These are phyloP conservation scores for Intubia oerlemansii DNA, from an alignment of 2,329 filamentous ascomycete genomes.

Conservation along the genomic window DNA sequence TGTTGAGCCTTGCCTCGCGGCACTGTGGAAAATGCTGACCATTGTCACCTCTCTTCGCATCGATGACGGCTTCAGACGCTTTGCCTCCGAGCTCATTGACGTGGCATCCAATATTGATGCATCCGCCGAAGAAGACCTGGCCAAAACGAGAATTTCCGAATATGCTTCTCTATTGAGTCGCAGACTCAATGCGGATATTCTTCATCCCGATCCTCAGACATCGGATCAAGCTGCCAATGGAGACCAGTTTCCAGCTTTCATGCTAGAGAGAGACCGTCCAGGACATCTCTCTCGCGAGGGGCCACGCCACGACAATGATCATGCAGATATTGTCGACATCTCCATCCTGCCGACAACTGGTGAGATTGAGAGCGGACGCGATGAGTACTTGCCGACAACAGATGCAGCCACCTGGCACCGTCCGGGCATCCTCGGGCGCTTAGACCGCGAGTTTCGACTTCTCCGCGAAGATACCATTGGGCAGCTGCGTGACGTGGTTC, in stretches of 20 bases:
- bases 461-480: constrained; percentile 33
- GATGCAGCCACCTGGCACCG: constrained; percentile 19
- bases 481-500: constrained; percentile 26
- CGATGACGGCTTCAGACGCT: too few relatives aligned
- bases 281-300: constrained; percentile 3
- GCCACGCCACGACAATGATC: constrained; percentile 23
- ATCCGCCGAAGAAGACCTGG: too few relatives aligned
- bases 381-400: constrained; percentile 19
- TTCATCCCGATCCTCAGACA: too few relatives aligned
- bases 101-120: too few relatives aligned
- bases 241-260: too few relatives aligned
- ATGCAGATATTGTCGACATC: constrained; percentile 19
- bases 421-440: constrained; percentile 21
- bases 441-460: constrained; percentile 34
- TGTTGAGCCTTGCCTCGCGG: constrained; percentile 6
- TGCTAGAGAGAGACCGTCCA: too few relatives aligned
- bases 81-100: too few relatives aligned
- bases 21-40: constrained; percentile 7
- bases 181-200: too few relatives aligned
- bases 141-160: too few relatives aligned
- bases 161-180: too few relatives aligned
- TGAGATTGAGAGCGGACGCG: constrained; percentile 16
- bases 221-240: too few relatives aligned
- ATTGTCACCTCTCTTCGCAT: too few relatives aligned
- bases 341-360: constrained; percentile 20